A percentile compares a stretch with the other conserved stretches of the same genome.
These are phyloP conservation scores for Alternaria sp. DNA, from an alignment of 2,329 filamentous ascomycete genomes.

Conservation along the genomic window DNA sequence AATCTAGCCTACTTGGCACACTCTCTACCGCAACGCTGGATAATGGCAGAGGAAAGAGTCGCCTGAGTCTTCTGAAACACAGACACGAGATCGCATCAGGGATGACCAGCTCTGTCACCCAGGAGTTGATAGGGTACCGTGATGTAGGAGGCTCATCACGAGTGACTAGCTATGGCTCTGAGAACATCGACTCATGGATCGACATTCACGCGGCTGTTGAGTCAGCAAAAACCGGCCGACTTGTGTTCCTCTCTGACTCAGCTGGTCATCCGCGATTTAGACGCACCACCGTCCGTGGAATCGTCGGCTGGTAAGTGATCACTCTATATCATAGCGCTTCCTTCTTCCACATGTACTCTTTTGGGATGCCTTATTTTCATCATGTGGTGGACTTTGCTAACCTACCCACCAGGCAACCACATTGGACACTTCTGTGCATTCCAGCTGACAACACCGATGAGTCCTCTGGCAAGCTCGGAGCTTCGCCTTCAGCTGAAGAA, in stretches of 20 bases:
- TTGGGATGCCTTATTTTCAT: too few relatives aligned
- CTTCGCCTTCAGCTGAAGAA: conserved; percentile 60
- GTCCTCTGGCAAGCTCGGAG: conserved; percentile 48
- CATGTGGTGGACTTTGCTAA: conserved; percentile 4
- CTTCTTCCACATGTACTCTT: not conserved
- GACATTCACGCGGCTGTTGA: conserved; percentile 86
- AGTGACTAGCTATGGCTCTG: conserved; percentile 83
- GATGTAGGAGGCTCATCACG: conserved; percentile 40
- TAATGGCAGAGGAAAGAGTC: conserved; percentile 89
- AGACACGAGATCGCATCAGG: conserved; percentile 91
- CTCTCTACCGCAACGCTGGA: conserved; percentile 87
- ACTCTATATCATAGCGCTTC: not conserved
- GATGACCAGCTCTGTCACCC: conserved; percentile 90
- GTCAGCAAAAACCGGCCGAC: conserved; percentile 70
- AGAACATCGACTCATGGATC: conserved; percentile 89
- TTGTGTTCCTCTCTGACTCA: conserved; percentile 90
- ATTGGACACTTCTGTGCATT: conserved; percentile 90
- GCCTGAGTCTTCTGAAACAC: conserved; percentile 87
- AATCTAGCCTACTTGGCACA: conserved; percentile 88
- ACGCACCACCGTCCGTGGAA: conserved; percentile 82
- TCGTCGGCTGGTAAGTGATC: conserved; percentile 76
- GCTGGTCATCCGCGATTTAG: conserved; percentile 89
- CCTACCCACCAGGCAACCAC: conserved; percentile 64
- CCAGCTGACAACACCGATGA: conserved; percentile 74
- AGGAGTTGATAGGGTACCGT: conserved; percentile 86